Base-by-base conservation (phyloP, 495 filamentous ascomycete species). In the Aspergillus nanangensis region DNA sequence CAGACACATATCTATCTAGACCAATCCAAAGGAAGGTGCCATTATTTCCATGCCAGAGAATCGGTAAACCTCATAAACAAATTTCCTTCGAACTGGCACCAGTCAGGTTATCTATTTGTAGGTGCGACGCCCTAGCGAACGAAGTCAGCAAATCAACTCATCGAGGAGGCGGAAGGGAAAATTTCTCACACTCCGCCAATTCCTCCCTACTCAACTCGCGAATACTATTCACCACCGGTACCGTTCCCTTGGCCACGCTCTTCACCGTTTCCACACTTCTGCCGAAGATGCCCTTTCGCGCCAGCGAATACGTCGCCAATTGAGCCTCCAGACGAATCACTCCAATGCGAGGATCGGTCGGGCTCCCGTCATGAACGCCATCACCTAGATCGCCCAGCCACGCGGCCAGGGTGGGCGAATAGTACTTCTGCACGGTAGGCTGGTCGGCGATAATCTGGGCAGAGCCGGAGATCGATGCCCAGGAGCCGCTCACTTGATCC, bases 381-480 rank as follows among this genome's bases (percentile, higher is more conserved):
- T 96, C 91, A 11, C 87, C 90, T 10, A 97, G 74, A 53, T 97
- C 91, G 17, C 91, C 92, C 17, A 97, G 57, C 91, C 91, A 96
- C 0, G 88, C 85, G 61, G 88, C 90, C 43, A 97, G 72, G 5
- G 69, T 58, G 1, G 82, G 77, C 38, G 78, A 82, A 63, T 95
- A 96, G 63, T 90, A 83, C 65, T 91, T 87, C 53, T 80, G 69
- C 22, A 96, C 78, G 5, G 72, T 67, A 0, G 68, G 72, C 11
- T 78, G 80, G 56, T 92, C 87, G 22, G 80, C 82, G 47, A 85
- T 59, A 44, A 97, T 75, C 8, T 58, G 65, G 3, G 86, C 81
- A 3, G 70, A 75, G 41, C 91, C 91, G 42, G 84, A 84, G 57
- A 96, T 74, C 8, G 87, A 92, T 9, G 91, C 92, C 83, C 84